Evolutionary conservation across 2,329 filamentous ascomycete genomes (phyloP).

Genomic region (Xylariaceae sp.): DNA sequence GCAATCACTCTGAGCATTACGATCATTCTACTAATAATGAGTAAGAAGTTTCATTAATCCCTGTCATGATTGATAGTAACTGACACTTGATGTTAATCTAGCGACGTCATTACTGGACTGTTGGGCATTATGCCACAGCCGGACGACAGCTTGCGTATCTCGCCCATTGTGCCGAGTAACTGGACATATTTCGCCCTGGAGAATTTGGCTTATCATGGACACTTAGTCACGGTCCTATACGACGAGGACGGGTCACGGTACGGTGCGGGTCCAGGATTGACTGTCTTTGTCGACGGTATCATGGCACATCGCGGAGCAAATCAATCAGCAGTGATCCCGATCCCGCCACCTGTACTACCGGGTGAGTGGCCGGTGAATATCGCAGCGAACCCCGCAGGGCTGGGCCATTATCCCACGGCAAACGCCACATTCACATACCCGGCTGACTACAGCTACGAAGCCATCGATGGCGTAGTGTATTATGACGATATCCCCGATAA

Average conservation of each 20-base stretch:
- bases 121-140: conserved; percentile 39
- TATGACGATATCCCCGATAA: conserved; percentile 39
- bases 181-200: conserved; percentile 42
- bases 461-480: conserved; percentile 42
- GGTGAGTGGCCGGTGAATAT: conserved; percentile 36
- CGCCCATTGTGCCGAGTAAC: conserved; percentile 37
- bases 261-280: conserved; percentile 33
- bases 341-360: conserved; percentile 19
- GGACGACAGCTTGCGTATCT: conserved; percentile 37
- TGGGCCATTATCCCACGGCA: conserved; percentile 34
- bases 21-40: conserved; percentile 44
- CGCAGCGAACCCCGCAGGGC: conserved; percentile 37
- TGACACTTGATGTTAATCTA: background rate
- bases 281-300: conserved; percentile 37
- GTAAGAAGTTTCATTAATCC: conserved; percentile 1
- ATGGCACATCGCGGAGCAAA: conserved; percentile 28
- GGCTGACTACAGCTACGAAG: conserved; percentile 35
- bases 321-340: conserved; percentile 16
- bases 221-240: conserved; percentile 39
- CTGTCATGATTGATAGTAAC: background rate
- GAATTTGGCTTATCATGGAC: conserved; percentile 42
- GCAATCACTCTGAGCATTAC: conserved; percentile 42
- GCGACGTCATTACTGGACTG: conserved; percentile 41
- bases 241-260: conserved; percentile 39
- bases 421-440: conserved; percentile 36